Percentiles rank a stretch among this genome's conserved stretches.
Conservation (phyloP, 257 asterid genomes). For the Galeopsis tetrahit region DNA sequence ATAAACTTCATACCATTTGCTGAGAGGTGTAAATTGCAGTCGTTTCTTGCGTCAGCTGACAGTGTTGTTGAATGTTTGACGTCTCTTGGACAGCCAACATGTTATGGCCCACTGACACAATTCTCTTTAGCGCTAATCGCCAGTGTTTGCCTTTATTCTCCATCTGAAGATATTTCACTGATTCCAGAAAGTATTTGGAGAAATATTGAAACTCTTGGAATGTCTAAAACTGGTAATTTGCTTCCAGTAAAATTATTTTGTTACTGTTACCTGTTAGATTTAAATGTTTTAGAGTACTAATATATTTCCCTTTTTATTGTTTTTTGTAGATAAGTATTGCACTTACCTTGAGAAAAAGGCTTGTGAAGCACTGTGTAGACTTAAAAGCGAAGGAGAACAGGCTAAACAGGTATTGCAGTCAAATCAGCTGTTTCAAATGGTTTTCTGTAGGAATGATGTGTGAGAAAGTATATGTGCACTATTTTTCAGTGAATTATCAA, state of each 20-base stretch:
- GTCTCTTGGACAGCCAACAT: conserved; percentile 59
- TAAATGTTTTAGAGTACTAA: conserved; percentile 20
- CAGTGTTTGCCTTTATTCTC: conserved; percentile 77
- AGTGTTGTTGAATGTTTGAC: conserved; percentile 71
- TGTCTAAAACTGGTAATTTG: conserved; percentile 61
- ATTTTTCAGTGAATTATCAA: conserved; percentile 5
- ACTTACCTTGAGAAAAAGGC: conserved; percentile 71
- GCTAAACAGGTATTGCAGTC: conserved; percentile 74
- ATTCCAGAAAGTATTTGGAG: conserved; percentile 89
- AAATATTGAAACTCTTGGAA: conserved; percentile 75
- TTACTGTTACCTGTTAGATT: neutral
- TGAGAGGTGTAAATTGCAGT: conserved; percentile 65
- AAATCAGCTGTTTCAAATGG: conserved; percentile 23
- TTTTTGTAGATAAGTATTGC: conserved; percentile 62
- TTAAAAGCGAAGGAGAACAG: conserved; percentile 70
- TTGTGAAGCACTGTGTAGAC: conserved; percentile 76
- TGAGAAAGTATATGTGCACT: conserved; percentile 14
- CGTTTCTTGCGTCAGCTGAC: conserved; percentile 87
- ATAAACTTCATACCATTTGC: conserved; percentile 71
- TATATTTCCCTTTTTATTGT: conserved; percentile 30
- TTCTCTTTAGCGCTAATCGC: conserved; percentile 82
- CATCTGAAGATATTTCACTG: conserved; percentile 78
- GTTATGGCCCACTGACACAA: conserved; percentile 74
- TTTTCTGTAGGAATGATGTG: conserved; percentile 8
- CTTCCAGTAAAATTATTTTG: conserved; percentile 29